Evolutionary conservation across 306 rosid species (phyloP), one percentile per base, ranked within the genome.

Genomic region (Glycine tomentella): DNA sequence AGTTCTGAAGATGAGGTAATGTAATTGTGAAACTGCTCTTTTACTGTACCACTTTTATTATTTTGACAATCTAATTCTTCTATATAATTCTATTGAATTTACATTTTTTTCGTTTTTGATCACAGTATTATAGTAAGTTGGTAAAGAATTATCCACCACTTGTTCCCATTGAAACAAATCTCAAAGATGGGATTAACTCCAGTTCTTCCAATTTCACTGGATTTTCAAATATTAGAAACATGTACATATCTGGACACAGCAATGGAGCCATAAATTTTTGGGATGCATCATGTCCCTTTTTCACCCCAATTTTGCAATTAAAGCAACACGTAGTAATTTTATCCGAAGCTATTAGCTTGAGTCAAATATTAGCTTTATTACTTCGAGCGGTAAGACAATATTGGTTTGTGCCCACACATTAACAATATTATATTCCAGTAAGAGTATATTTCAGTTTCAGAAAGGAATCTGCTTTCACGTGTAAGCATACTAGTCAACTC

Each of bases 181-280:
- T 69, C 8, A 92, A 82, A 83, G 97, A 91, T 45, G 92, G 87
- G 80, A 49, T 83, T 72, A 80, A 51, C 82, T 58, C 80, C 49
- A 82, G 78, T 82, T 72, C 91, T 25, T 68, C 85, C 53, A 87
- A 81, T 64, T 92, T 95, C 74, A 71, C 81, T 59, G 97, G 97
- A 88, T 95, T 95, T 88, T 90, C 89, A 9, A 91, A 66, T 75
- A 80, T 87, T 8, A 89, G 80, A 81, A 91, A 88, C 84, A 48
- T 95, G 84, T 92, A 92, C 87, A 91, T 95, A 83, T 89, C 94
- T 61, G 98, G 98, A 84, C 98, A 95, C 75, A 78, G 82, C 58
- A 87, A 90, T 69, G 98, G 98, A 77, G 87, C 92, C 50, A 72
- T 91, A 58, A 91, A 84, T 17, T 90, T 95, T 82, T 95, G 98